Evolutionary conservation across 2,329 filamentous ascomycete species (phyloP), one percentile per base, ranked within the genome.

Genomic region (Cladophialophora exuberans): DNA sequence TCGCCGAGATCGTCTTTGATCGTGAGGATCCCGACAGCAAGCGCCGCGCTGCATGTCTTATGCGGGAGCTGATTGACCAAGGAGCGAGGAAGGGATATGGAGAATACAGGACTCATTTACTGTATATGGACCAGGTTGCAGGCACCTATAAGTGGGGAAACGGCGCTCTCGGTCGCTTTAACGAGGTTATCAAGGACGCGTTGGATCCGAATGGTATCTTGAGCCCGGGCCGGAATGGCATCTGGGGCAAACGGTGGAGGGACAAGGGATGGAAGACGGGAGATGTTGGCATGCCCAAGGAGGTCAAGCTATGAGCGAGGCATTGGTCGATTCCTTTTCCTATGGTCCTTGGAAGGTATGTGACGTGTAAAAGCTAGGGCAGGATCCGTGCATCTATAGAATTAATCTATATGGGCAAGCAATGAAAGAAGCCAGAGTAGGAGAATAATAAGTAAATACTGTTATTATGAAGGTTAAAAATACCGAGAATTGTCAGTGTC

Each of bases 1-100:
- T 83, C 54, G 74, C 80, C 3, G 78, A 78, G 54, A 77, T 83
- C 35, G 72, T 81, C n/a, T 83, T 79, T 63, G 73, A 83, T 56
- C 69, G 75, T 5, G 69, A 72, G 33, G 70, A 78, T 26, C 61
- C 69, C 1, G 71, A 74, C 1, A 61, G 66, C 45, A 73, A 76
- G 60, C 62, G 69, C 20, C 66, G 69, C 46, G 70, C 72, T 9
- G 66, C 73, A 52, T 62, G 64, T 54, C 61, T 76, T 15, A 74
- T 79, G 53, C 17, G 44, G 3, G 44, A 43, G 20, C 36, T 70
- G 55, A 67, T 70, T 33, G 65, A 69, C 22, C 72, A 73, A 35
- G 67, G 66, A 13, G 74, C 74, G 1, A 66, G 66, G 17, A 61
- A 70, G 15, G 76, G 76, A 2, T 77, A 71, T 63, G 74, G 74